Conservation (phyloP, 371 early-diverging fungal species). For the Thermomucor indicae-seudaticae region DNA sequence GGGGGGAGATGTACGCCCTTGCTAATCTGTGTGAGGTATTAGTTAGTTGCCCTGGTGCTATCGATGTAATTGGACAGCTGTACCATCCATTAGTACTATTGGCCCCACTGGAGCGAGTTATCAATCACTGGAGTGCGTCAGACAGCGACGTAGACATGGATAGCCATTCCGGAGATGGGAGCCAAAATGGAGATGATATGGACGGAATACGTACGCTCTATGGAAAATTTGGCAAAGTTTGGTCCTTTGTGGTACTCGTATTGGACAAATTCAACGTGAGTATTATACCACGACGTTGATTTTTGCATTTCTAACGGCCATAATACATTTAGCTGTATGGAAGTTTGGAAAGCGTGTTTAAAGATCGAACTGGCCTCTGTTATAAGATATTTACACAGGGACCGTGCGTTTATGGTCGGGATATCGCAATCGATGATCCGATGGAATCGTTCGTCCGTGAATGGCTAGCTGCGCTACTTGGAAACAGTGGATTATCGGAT, state of each 20-base stretch:
- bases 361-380: conserved; percentile 21
- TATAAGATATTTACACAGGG: conserved; percentile 30
- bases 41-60: conserved; percentile 21
- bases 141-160: conserved; percentile 20
- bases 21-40: conserved; percentile 34
- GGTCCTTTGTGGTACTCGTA: conserved; percentile 29
- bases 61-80: conserved; percentile 43
- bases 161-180: conserved; percentile 10
- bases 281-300: neutral
- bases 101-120: conserved; percentile 29
- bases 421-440: conserved; percentile 11
- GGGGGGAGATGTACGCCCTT: conserved; percentile 21
- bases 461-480: conserved; percentile 32
- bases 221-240: conserved; percentile 35
- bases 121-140: conserved; percentile 35
- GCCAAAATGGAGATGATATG: conserved; percentile 20
- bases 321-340: conserved; percentile 19
- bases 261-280: conserved; percentile 34
- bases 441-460: conserved; percentile 23
- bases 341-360: conserved; percentile 25
- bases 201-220: conserved; percentile 31
- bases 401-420: conserved; percentile 22
- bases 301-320: neutral
- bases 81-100: conserved; percentile 29
- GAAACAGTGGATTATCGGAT: conserved; percentile 30